Evolutionary conservation across 345 rosid species (phyloP), one percentile per base, ranked within the genome.

Genomic region (Gynandropsis gynandra): DNA sequence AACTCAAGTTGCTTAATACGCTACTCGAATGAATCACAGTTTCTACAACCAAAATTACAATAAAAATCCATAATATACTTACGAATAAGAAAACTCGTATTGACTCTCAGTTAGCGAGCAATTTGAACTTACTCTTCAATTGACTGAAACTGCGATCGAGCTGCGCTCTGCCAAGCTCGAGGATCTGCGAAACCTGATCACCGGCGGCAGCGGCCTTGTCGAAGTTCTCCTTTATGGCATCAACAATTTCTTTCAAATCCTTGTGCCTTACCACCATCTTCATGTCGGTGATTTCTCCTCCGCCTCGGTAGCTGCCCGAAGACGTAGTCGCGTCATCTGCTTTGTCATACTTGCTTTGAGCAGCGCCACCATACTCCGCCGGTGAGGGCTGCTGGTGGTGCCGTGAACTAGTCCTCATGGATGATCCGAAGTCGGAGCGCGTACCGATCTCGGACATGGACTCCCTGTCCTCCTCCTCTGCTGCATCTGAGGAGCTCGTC

Each of bases 1-100:
- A 85, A 81, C 95, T 88, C 76, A 92, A 50, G 65, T 48, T 85
- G 67, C 97, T 92, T 53, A 92, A 69, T 58, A 92, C 67, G 54
- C 95, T 83, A 46, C 76, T 85, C 13, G 98, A 92, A 72, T 92
- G 98, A 72, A 87, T 87, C 58, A 92, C 97, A 1, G 98, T 92
- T 66, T 76, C 97, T 92, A 82, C 62, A 52, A 62, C 10, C 13
- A 50, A 21, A 12, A 40, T 4, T 33, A n/a, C 16, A 52, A n/a
- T 32, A 11, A 16, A 32, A 51, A 27, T 61, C 9, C 10, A 49
- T 17, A 42, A 40, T 19, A 27, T 4, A 54, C 21, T 43, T 7
- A 27, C 14, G 47, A 12, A 37, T 37, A 35, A 20, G n/a, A n/a
- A n/a, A n/a, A n/a, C n/a, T n/a, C 27, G 8, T 0, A 34, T 35